Percentiles rank a stretch among this genome's conserved stretches.
phyloP scores from a whole-genome alignment of 1,139 yeast species.

The Hyphopichia buzzinii region DNA sequence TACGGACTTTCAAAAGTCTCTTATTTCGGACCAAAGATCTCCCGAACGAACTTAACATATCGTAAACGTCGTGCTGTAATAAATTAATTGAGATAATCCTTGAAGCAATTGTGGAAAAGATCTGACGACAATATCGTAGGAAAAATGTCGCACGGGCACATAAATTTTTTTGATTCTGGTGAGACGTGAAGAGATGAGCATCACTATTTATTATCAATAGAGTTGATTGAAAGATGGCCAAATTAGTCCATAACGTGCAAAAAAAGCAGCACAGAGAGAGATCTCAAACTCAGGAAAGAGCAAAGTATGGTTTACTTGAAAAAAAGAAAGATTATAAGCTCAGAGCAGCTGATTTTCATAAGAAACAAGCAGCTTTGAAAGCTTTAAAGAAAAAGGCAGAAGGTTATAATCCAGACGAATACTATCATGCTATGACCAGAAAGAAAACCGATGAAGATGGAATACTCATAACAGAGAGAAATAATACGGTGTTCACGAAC shows the following conservation, averaged over 20 bases:
- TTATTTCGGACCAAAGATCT: neutral
- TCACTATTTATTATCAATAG: neutral
- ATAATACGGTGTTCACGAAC: conserved; percentile 56
- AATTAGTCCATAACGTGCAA: conserved; percentile 82
- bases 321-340: conserved; percentile 92
- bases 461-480: conserved; percentile 63
- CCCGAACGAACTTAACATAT: neutral
- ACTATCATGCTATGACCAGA: conserved; percentile 86
- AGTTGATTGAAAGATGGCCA: conserved; percentile 51
- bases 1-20: neutral
- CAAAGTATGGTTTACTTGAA: conserved; percentile 79
- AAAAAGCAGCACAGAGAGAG: conserved; percentile 96
- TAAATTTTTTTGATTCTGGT: too few species aligned
- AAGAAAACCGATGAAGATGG: conserved; percentile 68
- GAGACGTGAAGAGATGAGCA: neutral
- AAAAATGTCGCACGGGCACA: neutral
- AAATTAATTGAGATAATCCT: too few species aligned
- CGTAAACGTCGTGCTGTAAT: too few species aligned
- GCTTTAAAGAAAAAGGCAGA: conserved; percentile 70
- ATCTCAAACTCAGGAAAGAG: conserved; percentile 74
- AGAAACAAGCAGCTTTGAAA: conserved; percentile 82
- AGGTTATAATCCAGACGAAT: conserved; percentile 90
- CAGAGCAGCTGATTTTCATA: conserved; percentile 86
- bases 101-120: neutral
- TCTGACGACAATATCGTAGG: neutral